A percentile compares a stretch with the other conserved stretches of the same genome.
These are phyloP conservation scores for Haematococcus sp. DNA, from an alignment of 139 green algal species.

Conservation along the genomic window DNA sequence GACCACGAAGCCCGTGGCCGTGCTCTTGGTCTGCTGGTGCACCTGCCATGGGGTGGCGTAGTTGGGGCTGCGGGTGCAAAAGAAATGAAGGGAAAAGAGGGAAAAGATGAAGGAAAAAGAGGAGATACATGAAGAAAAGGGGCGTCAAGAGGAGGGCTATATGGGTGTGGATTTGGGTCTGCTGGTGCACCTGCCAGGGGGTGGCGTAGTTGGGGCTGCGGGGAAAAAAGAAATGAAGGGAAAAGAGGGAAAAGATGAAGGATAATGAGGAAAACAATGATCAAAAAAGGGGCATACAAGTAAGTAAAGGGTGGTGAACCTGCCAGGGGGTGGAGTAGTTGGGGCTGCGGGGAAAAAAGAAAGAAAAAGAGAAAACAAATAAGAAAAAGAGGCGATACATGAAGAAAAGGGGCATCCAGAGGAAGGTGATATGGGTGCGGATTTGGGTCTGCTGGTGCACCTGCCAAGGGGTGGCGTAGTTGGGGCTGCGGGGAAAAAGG, in stretches of 20 bases:
- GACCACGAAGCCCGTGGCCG: slow-evolving; percentile 66
- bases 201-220: slow-evolving; percentile 70
- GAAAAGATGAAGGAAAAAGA: background rate
- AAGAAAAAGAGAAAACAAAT: background rate
- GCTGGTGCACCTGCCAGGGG: slow-evolving; percentile 72
- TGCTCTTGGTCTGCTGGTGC: slow-evolving; percentile 52
- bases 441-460: slow-evolving; percentile 49
- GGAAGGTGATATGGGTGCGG: background rate
- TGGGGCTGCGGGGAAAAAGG: slow-evolving; percentile 44
- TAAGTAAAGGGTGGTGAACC: too few relatives aligned
- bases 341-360: slow-evolving; percentile 33
- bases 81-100: background rate
- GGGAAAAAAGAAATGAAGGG: background rate
- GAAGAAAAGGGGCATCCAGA: too few relatives aligned
- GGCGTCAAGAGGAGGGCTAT: too few relatives aligned
- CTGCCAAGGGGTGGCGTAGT: slow-evolving; percentile 80
- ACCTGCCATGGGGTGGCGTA: slow-evolving; percentile 78
- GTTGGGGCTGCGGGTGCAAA: slow-evolving; percentile 52
- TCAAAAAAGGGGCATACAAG: too few relatives aligned
- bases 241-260: background rate
- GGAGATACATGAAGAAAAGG: too few relatives aligned
- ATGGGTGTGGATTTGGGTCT: slow-evolving; percentile 27
- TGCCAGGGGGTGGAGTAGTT: slow-evolving; percentile 83
- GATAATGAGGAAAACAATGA: too few relatives aligned
- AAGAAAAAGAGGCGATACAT: too few relatives aligned